phyloP scores from a whole-genome alignment of 1,284 basidiomycete genomes.

The Cryptococcus deneoformans region DNA sequence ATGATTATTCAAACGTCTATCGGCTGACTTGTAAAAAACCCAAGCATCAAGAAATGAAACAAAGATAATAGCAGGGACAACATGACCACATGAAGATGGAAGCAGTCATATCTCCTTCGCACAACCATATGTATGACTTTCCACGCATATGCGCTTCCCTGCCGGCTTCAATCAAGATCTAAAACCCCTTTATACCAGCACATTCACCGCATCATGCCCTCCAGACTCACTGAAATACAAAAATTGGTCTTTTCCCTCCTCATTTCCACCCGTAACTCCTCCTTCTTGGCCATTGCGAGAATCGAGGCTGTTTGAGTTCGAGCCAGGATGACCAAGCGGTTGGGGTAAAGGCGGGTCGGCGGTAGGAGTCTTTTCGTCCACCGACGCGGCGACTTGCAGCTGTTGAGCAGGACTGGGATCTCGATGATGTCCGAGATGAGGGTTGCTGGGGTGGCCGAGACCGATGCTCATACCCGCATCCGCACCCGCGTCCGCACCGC shows the following conservation, averaged over 20 bases:
- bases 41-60: too few relatives aligned
- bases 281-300: background rate
- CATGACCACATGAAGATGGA: too few relatives aligned
- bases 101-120: too few relatives aligned
- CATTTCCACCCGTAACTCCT: background rate
- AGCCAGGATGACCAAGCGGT: background rate
- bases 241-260: background rate
- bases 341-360: background rate
- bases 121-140: too few relatives aligned
- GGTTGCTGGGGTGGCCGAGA: background rate
- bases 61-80: too few relatives aligned
- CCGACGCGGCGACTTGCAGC: background rate
- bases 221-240: background rate
- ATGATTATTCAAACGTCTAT: too few relatives aligned
- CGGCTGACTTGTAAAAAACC: too few relatives aligned
- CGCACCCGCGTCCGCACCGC: background rate
- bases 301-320: too few relatives aligned
- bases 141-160: too few relatives aligned
- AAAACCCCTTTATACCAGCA: background rate
- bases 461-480: background rate
- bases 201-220: conserved; percentile 5
- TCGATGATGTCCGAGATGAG: background rate
- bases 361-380: conserved; percentile 2
- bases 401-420: too few relatives aligned
- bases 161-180: too few relatives aligned